Evolutionary conservation across 2,329 filamentous ascomycete species (phyloP).

Genomic region (Calonectria pauciramosa): DNA sequence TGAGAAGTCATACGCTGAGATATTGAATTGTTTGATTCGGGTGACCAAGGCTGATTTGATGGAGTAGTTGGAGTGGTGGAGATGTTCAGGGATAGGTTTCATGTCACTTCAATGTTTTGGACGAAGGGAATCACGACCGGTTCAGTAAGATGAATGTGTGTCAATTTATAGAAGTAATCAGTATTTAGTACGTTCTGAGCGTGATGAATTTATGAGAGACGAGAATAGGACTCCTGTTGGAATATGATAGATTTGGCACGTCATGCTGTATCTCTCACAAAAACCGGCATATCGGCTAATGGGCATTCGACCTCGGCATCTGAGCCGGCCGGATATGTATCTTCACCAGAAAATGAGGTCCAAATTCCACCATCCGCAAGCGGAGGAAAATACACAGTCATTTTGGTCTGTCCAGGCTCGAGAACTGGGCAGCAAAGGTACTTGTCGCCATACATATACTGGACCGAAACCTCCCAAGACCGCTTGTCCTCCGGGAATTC

Average conservation of each 20-base stretch:
- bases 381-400: slow-evolving; percentile 2
- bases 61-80: no score
- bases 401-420: background rate
- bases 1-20: background rate
- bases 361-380: background rate
- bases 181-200: no score
- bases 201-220: background rate
- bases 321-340: background rate
- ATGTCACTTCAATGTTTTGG: no score
- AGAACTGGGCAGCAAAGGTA: slow-evolving; percentile 15
- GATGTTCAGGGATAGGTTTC: no score
- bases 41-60: background rate
- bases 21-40: background rate
- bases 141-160: no score
- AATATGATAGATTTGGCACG: no score
- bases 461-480: slow-evolving; percentile 69
- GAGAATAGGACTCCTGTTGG: background rate
- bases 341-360: background rate
- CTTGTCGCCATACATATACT: slow-evolving; percentile 72
- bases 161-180: no score
- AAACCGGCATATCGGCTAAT: slow-evolving; percentile 11
- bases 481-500: slow-evolving; percentile 70
- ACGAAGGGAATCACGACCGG: no score
- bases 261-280: background rate
- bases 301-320: background rate